Evolutionary conservation across 1,284 basidiomycete genomes (phyloP).

Genomic region (Bjerkandera adusta): DNA sequence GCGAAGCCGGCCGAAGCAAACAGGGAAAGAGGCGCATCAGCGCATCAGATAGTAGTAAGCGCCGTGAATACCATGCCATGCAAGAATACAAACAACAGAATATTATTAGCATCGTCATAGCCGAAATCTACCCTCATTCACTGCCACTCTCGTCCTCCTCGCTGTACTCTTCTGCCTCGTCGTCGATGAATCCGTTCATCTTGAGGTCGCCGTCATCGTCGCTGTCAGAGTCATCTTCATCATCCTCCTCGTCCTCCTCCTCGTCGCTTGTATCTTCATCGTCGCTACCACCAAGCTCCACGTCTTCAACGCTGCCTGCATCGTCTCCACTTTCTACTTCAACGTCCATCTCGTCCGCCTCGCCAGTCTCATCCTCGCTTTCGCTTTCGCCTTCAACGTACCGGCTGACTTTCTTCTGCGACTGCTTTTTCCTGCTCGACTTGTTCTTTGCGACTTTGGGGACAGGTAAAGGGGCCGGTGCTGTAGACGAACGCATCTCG

Average conservation of each 20-base stretch:
- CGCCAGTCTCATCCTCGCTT: not conserved
- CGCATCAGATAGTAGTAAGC: too few species aligned
- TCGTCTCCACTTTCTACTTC: conserved; percentile 43
- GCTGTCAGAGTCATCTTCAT: conserved; percentile 42
- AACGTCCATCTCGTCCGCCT: conserved; percentile 2
- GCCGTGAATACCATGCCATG: not conserved
- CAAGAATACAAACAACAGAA: not conserved
- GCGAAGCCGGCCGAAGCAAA: not conserved
- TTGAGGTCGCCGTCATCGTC: conserved; percentile 37
- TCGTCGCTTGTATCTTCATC: conserved; percentile 56
- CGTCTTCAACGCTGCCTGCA: conserved; percentile 69
- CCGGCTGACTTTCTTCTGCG: conserved; percentile 1
- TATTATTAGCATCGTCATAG: not conserved
- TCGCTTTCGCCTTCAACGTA: conserved; percentile 8
- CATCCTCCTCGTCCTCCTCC: conserved; percentile 59
- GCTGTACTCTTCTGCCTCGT: conserved; percentile 70
- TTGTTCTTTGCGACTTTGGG: conserved; percentile 29
- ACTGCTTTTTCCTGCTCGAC: conserved; percentile 12
- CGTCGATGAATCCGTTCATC: conserved; percentile 68
- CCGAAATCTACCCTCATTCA: conserved; percentile 27
- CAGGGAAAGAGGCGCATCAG: conserved; percentile 5
- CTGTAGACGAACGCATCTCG: conserved; percentile 72
- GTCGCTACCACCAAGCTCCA: conserved; percentile 76
- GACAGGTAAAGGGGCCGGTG: conserved; percentile 52
- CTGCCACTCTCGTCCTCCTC: conserved; percentile 56